A percentile compares a stretch with the other conserved stretches of the same genome.
Conservation (phyloP, 192 early-diverging fungal species). For the Radiomyces spectabilis region DNA sequence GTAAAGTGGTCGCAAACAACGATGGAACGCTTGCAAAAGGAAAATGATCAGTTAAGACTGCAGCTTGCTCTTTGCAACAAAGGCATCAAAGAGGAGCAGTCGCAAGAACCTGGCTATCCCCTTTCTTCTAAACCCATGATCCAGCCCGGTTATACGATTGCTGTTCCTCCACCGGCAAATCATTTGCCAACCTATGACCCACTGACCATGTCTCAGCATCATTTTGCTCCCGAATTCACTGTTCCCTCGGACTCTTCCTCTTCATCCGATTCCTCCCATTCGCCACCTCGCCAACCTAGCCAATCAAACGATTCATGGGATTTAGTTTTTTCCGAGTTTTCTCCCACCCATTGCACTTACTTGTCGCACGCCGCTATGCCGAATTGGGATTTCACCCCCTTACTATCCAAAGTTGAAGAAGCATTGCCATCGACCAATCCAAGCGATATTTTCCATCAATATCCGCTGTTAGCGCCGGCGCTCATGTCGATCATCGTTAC, state of each 20-base stretch:
- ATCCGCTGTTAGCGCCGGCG: constrained; percentile 20
- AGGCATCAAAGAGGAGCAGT: background rate
- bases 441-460: constrained; percentile 7
- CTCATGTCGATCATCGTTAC: constrained; percentile 24
- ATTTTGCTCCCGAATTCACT: no score
- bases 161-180: no score
- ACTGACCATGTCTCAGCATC: no score
- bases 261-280: background rate
- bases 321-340: background rate
- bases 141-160: no score
- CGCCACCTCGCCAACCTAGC: background rate
- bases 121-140: no score
- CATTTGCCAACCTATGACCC: no score
- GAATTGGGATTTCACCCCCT: background rate
- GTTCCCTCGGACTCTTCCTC: background rate
- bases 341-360: background rate
- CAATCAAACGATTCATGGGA: background rate
- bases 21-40: constrained; percentile 18
- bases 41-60: constrained; percentile 18
- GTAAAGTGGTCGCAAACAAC: constrained; percentile 18
- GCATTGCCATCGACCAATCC: no score
- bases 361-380: constrained; percentile 1
- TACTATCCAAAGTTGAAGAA: background rate
- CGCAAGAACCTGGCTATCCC: background rate
- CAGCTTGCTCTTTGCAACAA: constrained; percentile 9